Percentiles rank a stretch among this genome's conserved stretches.
phyloP scores from a whole-genome alignment of 192 early-diverging fungal species.

The Coemansia sp. region DNA sequence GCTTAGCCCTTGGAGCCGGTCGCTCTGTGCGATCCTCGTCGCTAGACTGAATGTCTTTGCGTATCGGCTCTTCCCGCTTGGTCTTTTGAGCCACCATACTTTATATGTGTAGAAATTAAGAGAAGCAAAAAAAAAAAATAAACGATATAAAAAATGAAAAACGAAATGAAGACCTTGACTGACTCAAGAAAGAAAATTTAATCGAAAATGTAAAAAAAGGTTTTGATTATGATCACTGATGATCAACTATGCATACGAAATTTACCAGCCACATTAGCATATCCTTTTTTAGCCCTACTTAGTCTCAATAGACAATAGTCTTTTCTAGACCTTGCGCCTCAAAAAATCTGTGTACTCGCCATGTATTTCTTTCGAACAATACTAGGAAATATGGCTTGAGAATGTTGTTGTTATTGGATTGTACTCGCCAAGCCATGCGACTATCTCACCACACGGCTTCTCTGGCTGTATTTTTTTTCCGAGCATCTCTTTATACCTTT shows the following conservation, averaged over 20 bases:
- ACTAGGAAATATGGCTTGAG: background rate
- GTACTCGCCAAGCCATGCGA: background rate
- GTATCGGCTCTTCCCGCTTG: background rate
- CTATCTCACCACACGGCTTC: no score
- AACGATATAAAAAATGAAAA: background rate
- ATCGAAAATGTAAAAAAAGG: background rate
- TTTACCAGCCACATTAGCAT: no score
- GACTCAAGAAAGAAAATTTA: background rate
- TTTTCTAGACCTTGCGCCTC: no score
- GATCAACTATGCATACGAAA: background rate
- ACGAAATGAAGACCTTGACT: background rate
- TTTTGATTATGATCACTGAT: background rate
- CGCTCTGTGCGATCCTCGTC: slow-evolving; percentile 1
- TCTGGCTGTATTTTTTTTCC: background rate
- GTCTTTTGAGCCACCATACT: background rate
- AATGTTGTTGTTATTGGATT: background rate
- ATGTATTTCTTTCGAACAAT: no score
- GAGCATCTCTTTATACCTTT: background rate
- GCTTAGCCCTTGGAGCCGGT: slow-evolving; percentile 11
- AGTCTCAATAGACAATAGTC: no score
- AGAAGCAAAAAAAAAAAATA: background rate
- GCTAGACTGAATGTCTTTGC: background rate
- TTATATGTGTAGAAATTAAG: background rate
- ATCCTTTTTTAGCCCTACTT: no score
- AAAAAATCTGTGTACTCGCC: no score